phyloP scores from a whole-genome alignment of 768 basidiomycete genomes.

The Leucosporidium yakuticum region DNA sequence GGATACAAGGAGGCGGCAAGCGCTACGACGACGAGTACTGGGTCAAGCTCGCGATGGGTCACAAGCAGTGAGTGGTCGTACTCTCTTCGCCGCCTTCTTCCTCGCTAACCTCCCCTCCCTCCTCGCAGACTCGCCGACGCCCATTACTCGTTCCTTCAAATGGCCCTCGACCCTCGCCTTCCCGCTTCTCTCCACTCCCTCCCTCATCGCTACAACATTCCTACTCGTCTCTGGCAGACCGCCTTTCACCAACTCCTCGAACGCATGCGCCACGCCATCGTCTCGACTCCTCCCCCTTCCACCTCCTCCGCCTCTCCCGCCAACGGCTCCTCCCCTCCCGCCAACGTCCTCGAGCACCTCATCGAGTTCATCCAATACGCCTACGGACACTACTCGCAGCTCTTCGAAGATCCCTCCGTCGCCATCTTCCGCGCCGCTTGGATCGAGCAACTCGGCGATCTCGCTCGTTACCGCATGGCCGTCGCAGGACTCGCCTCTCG shows the following conservation, averaged over 20 bases:
- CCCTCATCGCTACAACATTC: constrained; percentile 91
- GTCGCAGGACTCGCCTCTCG: constrained; percentile 58
- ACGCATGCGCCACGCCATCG: constrained; percentile 73
- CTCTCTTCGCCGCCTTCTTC: constrained; percentile 12
- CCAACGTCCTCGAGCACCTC: constrained; percentile 75
- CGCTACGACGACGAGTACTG: constrained; percentile 43
- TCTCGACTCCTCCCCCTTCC: constrained; percentile 47
- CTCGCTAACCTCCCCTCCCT: constrained; percentile 75
- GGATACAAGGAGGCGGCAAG: constrained; percentile 15
- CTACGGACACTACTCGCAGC: constrained; percentile 84
- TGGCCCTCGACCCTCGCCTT: constrained; percentile 77
- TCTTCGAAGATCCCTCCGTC: constrained; percentile 74
- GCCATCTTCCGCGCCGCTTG: constrained; percentile 68
- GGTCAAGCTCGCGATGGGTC: constrained; percentile 51
- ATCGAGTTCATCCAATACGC: constrained; percentile 94
- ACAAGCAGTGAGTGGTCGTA: constrained; percentile 64
- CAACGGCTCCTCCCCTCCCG: constrained; percentile 14
- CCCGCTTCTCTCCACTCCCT: constrained; percentile 84
- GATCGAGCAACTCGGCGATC: constrained; percentile 94
- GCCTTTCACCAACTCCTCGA: constrained; percentile 87
- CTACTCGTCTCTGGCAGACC: constrained; percentile 84
- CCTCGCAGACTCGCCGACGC: constrained; percentile 72
- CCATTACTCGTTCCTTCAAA: constrained; percentile 78
- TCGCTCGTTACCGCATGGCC: constrained; percentile 89
- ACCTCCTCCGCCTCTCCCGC: constrained; percentile 37